Evolutionary conservation across 108 stramenopile species (phyloP).

Genomic region (Ochromonas danica): DNA sequence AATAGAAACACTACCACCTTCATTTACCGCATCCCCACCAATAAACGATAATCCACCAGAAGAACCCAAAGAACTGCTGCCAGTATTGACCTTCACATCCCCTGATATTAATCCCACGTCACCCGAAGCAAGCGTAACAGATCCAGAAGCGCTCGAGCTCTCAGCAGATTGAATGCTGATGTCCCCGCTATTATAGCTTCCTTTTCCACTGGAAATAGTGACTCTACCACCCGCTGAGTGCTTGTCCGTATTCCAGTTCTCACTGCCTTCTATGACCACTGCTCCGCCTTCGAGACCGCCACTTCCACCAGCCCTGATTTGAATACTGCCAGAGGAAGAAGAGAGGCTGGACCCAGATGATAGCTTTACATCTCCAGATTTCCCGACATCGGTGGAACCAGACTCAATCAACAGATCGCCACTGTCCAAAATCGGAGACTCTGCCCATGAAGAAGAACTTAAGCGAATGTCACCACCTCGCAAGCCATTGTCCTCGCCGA

Average conservation of each 20-base stretch:
- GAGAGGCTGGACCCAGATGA: not conserved
- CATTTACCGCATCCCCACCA: too few relatives aligned
- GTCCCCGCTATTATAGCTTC: not conserved
- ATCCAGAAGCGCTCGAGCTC: not conserved
- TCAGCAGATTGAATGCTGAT: not conserved
- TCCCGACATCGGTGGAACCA: not conserved
- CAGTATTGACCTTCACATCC: too few relatives aligned
- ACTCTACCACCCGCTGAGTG: not conserved
- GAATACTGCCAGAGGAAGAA: slow-evolving; percentile 2
- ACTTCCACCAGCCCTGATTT: not conserved
- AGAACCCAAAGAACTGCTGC: not conserved
- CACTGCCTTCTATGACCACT: not conserved
- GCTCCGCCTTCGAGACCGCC: not conserved
- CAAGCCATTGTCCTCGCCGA: not conserved
- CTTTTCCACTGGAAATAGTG: not conserved
- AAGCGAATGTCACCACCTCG: not conserved
- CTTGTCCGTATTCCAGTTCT: not conserved
- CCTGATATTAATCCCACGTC: not conserved
- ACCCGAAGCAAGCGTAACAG: not conserved
- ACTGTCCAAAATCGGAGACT: not conserved
- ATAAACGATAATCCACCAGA: too few relatives aligned
- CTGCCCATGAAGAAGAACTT: not conserved
- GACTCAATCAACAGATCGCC: not conserved
- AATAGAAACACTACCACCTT: not conserved
- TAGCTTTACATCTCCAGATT: not conserved